These are phyloP conservation scores for Lecanicillium sp. DNA, from an alignment of 2,329 filamentous ascomycete genomes.

Conservation along the genomic window DNA sequence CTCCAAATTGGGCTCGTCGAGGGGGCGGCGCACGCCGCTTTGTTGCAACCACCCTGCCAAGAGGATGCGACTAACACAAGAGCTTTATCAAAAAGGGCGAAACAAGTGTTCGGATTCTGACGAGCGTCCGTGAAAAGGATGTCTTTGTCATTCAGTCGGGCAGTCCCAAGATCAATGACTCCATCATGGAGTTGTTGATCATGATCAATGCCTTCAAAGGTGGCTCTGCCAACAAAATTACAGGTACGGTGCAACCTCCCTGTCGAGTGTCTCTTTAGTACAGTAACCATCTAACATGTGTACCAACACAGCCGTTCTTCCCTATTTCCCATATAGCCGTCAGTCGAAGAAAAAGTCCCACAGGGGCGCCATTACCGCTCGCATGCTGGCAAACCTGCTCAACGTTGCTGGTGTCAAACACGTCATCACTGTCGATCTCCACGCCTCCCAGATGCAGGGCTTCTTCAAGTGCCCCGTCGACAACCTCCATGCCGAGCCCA, in stretches of 20 bases:
- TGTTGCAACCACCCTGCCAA: too few relatives aligned
- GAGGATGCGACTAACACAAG: constrained; percentile 10
- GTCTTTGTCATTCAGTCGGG: constrained; percentile 98
- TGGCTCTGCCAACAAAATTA: constrained; percentile 92
- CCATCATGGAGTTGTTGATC: constrained; percentile 97
- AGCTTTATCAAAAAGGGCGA: constrained; percentile 45
- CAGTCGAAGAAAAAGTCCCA: constrained; percentile 99
- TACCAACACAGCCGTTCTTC: constrained; percentile 61
- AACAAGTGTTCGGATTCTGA: constrained; percentile 61
- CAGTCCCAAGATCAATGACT: constrained; percentile 93
- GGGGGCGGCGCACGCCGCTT: too few relatives aligned
- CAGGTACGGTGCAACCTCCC: constrained; percentile 47
- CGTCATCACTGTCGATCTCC: constrained; percentile 93
- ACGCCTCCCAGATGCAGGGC: constrained; percentile 98
- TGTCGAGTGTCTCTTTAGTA: too few relatives aligned
- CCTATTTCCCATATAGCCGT: constrained; percentile 97
- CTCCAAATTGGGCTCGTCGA: too few relatives aligned
- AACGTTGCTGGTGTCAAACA: constrained; percentile 92
- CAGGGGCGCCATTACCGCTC: constrained; percentile 88
- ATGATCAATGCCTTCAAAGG: constrained; percentile 99
- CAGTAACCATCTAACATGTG: constrained; percentile 3
- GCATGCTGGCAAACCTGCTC: constrained; percentile 94
- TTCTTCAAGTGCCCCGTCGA: constrained; percentile 98
- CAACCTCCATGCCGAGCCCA: constrained; percentile 90
- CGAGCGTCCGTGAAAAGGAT: constrained; percentile 89